Conservation (phyloP, 192 early-diverging fungal species). For the Backusella morwellensis region DNA sequence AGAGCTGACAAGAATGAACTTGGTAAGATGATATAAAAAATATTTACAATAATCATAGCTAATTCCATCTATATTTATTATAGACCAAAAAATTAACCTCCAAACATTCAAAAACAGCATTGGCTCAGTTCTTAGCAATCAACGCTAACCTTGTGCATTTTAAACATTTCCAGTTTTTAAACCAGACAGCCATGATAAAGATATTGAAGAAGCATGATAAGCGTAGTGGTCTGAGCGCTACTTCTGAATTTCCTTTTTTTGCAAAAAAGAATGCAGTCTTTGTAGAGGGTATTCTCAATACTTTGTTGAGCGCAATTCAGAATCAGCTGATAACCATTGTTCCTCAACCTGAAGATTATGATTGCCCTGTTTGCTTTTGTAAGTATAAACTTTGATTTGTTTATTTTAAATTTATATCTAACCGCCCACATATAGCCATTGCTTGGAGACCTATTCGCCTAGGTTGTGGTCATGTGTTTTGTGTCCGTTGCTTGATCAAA, state of each 20-base stretch:
- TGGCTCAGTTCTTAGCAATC: constrained; percentile 56
- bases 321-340: constrained; percentile 66
- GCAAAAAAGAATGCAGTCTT: constrained; percentile 50
- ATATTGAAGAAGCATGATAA: constrained; percentile 94
- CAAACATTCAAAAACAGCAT: constrained; percentile 31
- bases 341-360: constrained; percentile 79
- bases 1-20: constrained; percentile 49
- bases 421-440: constrained; percentile 40
- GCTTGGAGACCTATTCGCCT: constrained; percentile 79
- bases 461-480: constrained; percentile 73
- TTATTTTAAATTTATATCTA: neutral
- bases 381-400: constrained; percentile 8
- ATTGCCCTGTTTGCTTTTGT: constrained; percentile 78
- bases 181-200: constrained; percentile 76
- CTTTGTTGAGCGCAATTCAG: constrained; percentile 61
- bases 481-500: constrained; percentile 77
- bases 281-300: constrained; percentile 50
- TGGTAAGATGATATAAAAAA: constrained; percentile 25
- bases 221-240: constrained; percentile 65
- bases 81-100: constrained; percentile 18
- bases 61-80: neutral
- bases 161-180: constrained; percentile 73
- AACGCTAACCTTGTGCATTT: constrained; percentile 69
- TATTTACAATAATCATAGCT: neutral
- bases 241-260: constrained; percentile 50